Conservation (phyloP, 2,329 filamentous ascomycete genomes). For the Diaporthe eres region DNA sequence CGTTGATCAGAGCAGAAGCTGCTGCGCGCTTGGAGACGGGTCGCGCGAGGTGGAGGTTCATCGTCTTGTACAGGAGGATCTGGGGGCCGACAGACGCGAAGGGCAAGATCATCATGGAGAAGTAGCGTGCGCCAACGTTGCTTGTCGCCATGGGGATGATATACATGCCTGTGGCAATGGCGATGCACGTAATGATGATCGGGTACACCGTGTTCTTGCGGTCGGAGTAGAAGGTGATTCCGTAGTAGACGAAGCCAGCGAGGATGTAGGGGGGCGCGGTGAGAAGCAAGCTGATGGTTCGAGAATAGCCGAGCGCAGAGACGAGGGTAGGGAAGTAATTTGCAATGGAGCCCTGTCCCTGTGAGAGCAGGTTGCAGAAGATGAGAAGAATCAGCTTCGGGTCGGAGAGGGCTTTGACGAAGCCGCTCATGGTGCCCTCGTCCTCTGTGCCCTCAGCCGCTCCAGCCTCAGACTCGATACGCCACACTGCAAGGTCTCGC, state of each 20-base stretch:
- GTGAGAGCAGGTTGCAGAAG: slow-evolving; percentile 56
- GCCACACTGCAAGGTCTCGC: slow-evolving; percentile 52
- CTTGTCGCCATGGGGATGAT: slow-evolving; percentile 55
- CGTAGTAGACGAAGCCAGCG: slow-evolving; percentile 54
- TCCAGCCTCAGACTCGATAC: slow-evolving; percentile 53
- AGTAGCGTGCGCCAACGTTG: slow-evolving; percentile 57
- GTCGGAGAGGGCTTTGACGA: slow-evolving; percentile 51
- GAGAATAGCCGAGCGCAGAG: slow-evolving; percentile 50
- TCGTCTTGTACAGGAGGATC: slow-evolving; percentile 57
- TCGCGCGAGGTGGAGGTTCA: slow-evolving; percentile 57
- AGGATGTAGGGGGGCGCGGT: slow-evolving; percentile 62
- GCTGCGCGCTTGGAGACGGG: slow-evolving; percentile 58
- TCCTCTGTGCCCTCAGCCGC: slow-evolving; percentile 55
- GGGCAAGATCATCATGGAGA: slow-evolving; percentile 58
- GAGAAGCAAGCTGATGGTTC: slow-evolving; percentile 59
- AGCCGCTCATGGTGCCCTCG: slow-evolving; percentile 47
- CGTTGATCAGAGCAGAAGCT: slow-evolving; percentile 57
- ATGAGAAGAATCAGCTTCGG: slow-evolving; percentile 55
- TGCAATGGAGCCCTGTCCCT: slow-evolving; percentile 53
- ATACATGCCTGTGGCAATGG: slow-evolving; percentile 53
- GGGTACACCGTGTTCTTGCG: slow-evolving; percentile 54
- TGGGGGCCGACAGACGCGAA: slow-evolving; percentile 57
- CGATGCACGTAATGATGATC: slow-evolving; percentile 53
- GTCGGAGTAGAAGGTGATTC: slow-evolving; percentile 54
- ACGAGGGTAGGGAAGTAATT: slow-evolving; percentile 52